Percentiles rank a stretch among this genome's conserved stretches.
Evolutionary conservation across 805 yeast genomes (phyloP).

Genomic region (Ogataea allantospora): DNA sequence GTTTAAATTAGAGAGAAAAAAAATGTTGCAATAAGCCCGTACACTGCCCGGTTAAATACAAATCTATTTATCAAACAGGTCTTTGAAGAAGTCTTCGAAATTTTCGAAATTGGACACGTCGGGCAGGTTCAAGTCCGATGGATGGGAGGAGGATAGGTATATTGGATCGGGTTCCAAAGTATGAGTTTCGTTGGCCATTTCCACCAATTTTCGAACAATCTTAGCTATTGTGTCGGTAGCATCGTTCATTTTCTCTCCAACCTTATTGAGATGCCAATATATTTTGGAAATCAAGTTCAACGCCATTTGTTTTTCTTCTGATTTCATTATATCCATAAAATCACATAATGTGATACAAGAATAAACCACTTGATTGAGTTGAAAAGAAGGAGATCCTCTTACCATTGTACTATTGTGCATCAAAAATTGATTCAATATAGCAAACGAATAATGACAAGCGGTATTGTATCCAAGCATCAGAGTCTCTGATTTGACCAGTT

Average conservation of each 20-base stretch:
- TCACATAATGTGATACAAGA: slow-evolving; percentile 54
- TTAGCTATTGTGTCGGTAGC: slow-evolving; percentile 60
- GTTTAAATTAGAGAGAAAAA: too few species aligned
- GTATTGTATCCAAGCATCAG: not conserved
- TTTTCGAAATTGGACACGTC: slow-evolving; percentile 49
- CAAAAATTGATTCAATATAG: slow-evolving; percentile 44
- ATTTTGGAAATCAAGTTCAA: slow-evolving; percentile 49
- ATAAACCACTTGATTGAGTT: slow-evolving; percentile 52
- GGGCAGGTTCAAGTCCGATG: slow-evolving; percentile 30
- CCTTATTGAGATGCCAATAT: slow-evolving; percentile 57
- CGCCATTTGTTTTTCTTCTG: slow-evolving; percentile 40
- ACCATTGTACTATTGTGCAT: slow-evolving; percentile 45
- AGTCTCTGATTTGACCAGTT: slow-evolving; percentile 27
- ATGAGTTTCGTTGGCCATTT: slow-evolving; percentile 36
- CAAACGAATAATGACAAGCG: slow-evolving; percentile 44
- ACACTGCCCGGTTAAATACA: not conserved
- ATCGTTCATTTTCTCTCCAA: slow-evolving; percentile 56
- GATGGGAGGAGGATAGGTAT: not conserved
- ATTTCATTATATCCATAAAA: slow-evolving; percentile 39
- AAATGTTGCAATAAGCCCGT: not conserved
- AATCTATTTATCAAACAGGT: slow-evolving; percentile 26
- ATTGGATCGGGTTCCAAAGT: slow-evolving; percentile 9
- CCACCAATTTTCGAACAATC: slow-evolving; percentile 51
- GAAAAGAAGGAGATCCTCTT: slow-evolving; percentile 54
- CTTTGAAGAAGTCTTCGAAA: slow-evolving; percentile 58